These are phyloP conservation scores for Ophiostoma pallidulum DNA, from an alignment of 2,329 filamentous ascomycete genomes.

Conservation along the genomic window DNA sequence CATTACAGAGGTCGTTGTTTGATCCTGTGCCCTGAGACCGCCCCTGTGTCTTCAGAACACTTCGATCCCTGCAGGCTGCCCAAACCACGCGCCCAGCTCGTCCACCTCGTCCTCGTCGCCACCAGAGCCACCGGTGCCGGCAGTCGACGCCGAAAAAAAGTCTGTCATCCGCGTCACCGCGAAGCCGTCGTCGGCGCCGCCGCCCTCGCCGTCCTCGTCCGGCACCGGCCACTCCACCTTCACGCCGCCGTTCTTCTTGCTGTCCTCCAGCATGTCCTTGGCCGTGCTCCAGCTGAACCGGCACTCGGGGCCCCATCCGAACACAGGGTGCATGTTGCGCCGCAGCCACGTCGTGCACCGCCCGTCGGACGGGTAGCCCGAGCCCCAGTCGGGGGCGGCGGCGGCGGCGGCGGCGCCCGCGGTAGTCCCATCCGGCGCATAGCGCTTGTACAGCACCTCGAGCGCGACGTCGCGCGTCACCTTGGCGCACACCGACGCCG, in stretches of 20 bases:
- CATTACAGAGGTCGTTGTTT: neutral
- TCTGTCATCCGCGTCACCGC: slow-evolving; percentile 63
- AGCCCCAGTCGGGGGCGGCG: slow-evolving; percentile 57
- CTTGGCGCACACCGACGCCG: slow-evolving; percentile 90
- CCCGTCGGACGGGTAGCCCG: slow-evolving; percentile 84
- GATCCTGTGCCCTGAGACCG: neutral
- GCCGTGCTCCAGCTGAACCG: slow-evolving; percentile 93
- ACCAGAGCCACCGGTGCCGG: slow-evolving; percentile 37
- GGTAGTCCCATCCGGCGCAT: slow-evolving; percentile 28
- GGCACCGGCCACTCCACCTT: slow-evolving; percentile 69
- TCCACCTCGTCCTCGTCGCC: slow-evolving; percentile 39
- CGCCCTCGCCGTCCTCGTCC: slow-evolving; percentile 9
- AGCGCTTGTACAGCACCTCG: slow-evolving; percentile 58
- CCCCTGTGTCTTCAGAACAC: slow-evolving; percentile 46
- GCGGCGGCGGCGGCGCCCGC: neutral
- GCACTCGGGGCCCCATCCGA: slow-evolving; percentile 91
- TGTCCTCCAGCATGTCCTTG: slow-evolving; percentile 78
- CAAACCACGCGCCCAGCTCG: slow-evolving; percentile 77
- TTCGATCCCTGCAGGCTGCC: slow-evolving; percentile 57
- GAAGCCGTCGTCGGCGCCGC: slow-evolving; percentile 50
- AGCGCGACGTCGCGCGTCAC: slow-evolving; percentile 87
- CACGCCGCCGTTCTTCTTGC: slow-evolving; percentile 38
- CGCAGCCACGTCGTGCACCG: slow-evolving; percentile 75
- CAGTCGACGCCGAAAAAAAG: slow-evolving; percentile 47
- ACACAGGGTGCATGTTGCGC: slow-evolving; percentile 80